Conservation (phyloP, 1,284 basidiomycete genomes). For the Stereum hirsutum region DNA sequence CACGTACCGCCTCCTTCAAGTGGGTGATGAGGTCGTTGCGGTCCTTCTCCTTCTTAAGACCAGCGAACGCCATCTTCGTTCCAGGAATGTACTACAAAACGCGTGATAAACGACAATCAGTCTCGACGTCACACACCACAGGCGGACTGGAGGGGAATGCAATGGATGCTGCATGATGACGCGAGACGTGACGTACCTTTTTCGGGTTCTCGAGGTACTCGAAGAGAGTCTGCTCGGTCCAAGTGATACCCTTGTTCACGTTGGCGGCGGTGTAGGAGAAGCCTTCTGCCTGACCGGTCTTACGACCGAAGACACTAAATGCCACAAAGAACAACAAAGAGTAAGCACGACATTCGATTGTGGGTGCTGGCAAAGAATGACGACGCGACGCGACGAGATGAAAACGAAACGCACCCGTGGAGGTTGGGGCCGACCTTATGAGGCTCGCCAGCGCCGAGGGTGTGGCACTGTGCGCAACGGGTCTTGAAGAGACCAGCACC, state of each 20-base stretch:
- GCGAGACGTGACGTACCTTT: slow-evolving; percentile 54
- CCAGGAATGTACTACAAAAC: slow-evolving; percentile 78
- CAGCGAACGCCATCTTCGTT: slow-evolving; percentile 97
- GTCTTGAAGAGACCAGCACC: slow-evolving; percentile 93
- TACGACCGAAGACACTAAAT: slow-evolving; percentile 71
- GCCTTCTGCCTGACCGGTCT: slow-evolving; percentile 81
- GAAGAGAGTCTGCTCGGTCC: slow-evolving; percentile 84
- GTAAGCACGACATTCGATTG: too few species aligned
- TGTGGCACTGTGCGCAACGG: slow-evolving; percentile 98
- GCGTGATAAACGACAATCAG: slow-evolving; percentile 6
- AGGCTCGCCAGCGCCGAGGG: slow-evolving; percentile 73
- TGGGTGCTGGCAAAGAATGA: too few species aligned
- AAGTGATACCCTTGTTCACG: slow-evolving; percentile 89
- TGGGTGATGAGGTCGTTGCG: slow-evolving; percentile 82
- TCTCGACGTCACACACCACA: neutral
- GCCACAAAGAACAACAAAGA: too few species aligned
- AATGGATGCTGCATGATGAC: too few species aligned
- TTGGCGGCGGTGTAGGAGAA: slow-evolving; percentile 96
- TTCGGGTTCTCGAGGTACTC: slow-evolving; percentile 96
- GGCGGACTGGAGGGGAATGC: too few species aligned
- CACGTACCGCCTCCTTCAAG: slow-evolving; percentile 60
- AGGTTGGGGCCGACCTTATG: slow-evolving; percentile 95
- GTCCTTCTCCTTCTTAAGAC: slow-evolving; percentile 96
- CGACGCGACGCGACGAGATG: too few species aligned
- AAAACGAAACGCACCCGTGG: slow-evolving; percentile 58